Evolutionary conservation across 192 early-diverging fungal species (phyloP).

Genomic region (Coemansia sp.): DNA sequence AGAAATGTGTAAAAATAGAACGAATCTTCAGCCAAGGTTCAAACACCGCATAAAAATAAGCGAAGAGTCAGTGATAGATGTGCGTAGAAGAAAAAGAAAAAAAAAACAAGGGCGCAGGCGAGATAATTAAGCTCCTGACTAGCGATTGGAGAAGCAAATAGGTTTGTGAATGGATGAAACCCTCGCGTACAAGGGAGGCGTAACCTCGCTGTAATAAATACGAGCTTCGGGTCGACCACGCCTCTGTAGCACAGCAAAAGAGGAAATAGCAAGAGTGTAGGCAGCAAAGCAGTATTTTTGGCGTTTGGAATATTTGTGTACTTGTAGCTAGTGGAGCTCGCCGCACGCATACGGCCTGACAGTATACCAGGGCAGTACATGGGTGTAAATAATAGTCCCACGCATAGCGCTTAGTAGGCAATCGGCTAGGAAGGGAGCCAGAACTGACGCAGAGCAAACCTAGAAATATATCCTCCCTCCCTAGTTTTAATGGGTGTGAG

Average conservation of each 20-base stretch:
- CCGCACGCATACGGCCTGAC: constrained; percentile 3
- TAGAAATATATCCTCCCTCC: background rate
- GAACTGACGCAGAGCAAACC: background rate
- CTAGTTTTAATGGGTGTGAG: background rate
- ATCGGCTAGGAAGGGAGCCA: background rate
- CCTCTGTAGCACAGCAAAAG: constrained; percentile 3
- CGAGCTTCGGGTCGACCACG: background rate
- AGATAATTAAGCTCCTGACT: background rate
- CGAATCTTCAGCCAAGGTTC: background rate
- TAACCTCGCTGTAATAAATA: constrained; percentile 7
- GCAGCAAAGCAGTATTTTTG: background rate
- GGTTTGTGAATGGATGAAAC: background rate
- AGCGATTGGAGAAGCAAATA: background rate
- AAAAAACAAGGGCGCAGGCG: background rate
- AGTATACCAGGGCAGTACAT: constrained; percentile 8
- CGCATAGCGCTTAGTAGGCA: background rate
- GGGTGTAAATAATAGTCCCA: background rate
- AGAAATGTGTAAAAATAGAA: constrained; percentile 1
- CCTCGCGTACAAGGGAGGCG: background rate
- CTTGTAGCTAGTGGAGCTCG: background rate
- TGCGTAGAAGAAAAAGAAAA: background rate
- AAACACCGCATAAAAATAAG: background rate
- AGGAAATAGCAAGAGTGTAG: background rate
- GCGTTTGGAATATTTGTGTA: background rate
- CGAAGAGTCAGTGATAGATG: background rate